Conservation (phyloP, 805 yeast genomes). For the Starmerella floris region DNA sequence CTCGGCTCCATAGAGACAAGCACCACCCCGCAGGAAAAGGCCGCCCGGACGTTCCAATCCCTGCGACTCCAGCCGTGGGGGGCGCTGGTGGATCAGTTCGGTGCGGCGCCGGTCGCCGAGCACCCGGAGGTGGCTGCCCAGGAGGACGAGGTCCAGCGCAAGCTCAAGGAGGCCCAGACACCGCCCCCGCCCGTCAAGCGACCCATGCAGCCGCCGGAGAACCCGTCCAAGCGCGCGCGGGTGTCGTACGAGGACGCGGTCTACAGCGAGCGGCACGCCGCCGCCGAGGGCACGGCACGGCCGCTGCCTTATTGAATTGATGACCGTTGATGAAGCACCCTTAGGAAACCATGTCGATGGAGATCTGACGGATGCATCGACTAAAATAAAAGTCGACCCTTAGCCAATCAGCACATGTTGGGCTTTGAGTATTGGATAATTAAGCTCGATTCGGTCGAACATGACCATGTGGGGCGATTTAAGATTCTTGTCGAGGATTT, state of each 20-base stretch:
- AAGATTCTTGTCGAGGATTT: no score
- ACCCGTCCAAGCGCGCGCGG: constrained; percentile 9
- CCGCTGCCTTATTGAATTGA: constrained; percentile 12
- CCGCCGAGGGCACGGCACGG: constrained; percentile 1
- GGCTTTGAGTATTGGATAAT: no score
- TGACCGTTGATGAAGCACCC: neutral
- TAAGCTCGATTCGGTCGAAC: no score
- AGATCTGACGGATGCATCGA: no score
- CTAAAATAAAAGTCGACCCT: no score
- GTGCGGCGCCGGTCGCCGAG: neutral
- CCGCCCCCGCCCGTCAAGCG: neutral
- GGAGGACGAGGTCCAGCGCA: neutral
- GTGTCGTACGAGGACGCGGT: constrained; percentile 9
- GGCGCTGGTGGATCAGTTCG: neutral
- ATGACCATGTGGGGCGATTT: no score
- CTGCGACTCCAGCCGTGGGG: constrained; percentile 3
- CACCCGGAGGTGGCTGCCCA: neutral
- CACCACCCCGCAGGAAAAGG: neutral
- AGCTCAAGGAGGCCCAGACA: constrained; percentile 1
- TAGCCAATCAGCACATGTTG: no score
- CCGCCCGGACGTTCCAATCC: neutral
- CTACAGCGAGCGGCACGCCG: constrained; percentile 2
- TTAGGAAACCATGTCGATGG: no score
- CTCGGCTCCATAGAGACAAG: neutral
- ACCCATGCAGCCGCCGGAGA: neutral